Percentiles rank a stretch among this genome's conserved stretches.
These are phyloP conservation scores for Podospora conica DNA, from an alignment of 495 filamentous ascomycete species.

Conservation along the genomic window DNA sequence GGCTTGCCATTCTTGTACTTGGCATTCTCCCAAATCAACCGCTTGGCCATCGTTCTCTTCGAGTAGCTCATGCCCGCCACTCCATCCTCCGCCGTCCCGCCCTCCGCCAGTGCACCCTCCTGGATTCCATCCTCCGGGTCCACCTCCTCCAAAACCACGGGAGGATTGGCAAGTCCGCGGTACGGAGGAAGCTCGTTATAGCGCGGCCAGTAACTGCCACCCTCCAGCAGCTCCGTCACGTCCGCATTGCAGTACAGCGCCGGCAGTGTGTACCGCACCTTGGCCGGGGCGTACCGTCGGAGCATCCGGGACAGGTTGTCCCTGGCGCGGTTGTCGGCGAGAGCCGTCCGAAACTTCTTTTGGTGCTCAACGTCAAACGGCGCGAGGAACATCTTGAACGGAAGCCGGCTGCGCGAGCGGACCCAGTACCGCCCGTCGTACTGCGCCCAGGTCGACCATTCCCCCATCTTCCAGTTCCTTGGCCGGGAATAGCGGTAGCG, in stretches of 20 bases:
- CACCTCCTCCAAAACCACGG: background rate
- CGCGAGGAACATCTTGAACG: constrained; percentile 37
- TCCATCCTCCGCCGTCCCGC: background rate
- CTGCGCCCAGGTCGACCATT: constrained; percentile 45
- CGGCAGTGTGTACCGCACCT: constrained; percentile 50
- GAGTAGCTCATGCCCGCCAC: background rate
- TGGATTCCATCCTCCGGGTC: background rate
- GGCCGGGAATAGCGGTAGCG: constrained; percentile 3
- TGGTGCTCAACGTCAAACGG: constrained; percentile 48
- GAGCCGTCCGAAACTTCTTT: constrained; percentile 35
- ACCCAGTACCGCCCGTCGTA: constrained; percentile 89
- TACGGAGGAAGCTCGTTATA: background rate
- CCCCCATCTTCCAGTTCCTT: constrained; percentile 4
- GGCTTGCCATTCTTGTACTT: constrained; percentile 6
- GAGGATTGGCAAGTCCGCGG: too few relatives aligned
- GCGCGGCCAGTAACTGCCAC: constrained; percentile 21
- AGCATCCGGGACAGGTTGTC: constrained; percentile 31
- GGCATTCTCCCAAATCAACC: constrained; percentile 6
- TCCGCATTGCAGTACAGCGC: constrained; percentile 36
- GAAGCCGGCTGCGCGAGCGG: constrained; percentile 42
- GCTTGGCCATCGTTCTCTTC: background rate
- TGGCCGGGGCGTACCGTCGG: constrained; percentile 41
- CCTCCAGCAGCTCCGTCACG: constrained; percentile 9
- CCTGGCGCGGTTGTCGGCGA: constrained; percentile 19
- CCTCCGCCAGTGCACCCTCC: background rate